Conservation (phyloP, 495 filamentous ascomycete species). For the Hypomontagnella monticulosa region DNA sequence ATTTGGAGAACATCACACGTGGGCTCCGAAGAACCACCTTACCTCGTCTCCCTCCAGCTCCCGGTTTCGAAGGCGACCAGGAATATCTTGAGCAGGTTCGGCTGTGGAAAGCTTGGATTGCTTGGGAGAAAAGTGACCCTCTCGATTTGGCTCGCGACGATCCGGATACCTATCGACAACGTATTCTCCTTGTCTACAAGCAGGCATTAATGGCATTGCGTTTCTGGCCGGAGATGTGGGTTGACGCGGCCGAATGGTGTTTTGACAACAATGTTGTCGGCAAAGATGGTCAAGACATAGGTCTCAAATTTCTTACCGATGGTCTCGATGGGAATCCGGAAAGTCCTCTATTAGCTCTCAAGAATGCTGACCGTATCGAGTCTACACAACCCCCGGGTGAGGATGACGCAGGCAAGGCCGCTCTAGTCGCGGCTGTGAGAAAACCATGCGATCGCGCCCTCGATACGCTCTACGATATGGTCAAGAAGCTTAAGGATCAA, state of each 20-base stretch:
- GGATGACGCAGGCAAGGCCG: slow-evolving; percentile 72
- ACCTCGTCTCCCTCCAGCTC: slow-evolving; percentile 81
- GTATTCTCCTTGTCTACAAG: slow-evolving; percentile 89
- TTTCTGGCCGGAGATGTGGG: slow-evolving; percentile 96
- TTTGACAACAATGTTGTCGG: slow-evolving; percentile 73
- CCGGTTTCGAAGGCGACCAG: slow-evolving; percentile 85
- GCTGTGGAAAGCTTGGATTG: slow-evolving; percentile 91
- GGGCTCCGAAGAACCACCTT: slow-evolving; percentile 80
- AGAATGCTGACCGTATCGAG: slow-evolving; percentile 86
- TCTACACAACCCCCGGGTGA: slow-evolving; percentile 72
- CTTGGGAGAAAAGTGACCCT: slow-evolving; percentile 93
- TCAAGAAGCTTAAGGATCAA: slow-evolving; percentile 75
- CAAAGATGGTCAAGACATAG: slow-evolving; percentile 70
- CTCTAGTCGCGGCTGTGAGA: slow-evolving; percentile 76
- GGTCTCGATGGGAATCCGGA: slow-evolving; percentile 92
- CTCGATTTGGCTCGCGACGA: slow-evolving; percentile 86
- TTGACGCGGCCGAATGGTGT: slow-evolving; percentile 93
- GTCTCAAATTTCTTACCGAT: slow-evolving; percentile 73
- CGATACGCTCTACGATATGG: slow-evolving; percentile 82
- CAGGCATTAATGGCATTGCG: slow-evolving; percentile 92
- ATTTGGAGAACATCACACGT: slow-evolving; percentile 83
- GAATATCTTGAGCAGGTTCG: slow-evolving; percentile 88
- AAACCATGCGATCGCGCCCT: slow-evolving; percentile 85
- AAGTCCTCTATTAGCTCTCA: slow-evolving; percentile 88
- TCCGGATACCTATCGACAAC: slow-evolving; percentile 70